Percentiles rank a stretch among this genome's conserved stretches.
Evolutionary conservation across 164 flowering plant genomes (phyloP).

Genomic region (Annona cherimola): DNA sequence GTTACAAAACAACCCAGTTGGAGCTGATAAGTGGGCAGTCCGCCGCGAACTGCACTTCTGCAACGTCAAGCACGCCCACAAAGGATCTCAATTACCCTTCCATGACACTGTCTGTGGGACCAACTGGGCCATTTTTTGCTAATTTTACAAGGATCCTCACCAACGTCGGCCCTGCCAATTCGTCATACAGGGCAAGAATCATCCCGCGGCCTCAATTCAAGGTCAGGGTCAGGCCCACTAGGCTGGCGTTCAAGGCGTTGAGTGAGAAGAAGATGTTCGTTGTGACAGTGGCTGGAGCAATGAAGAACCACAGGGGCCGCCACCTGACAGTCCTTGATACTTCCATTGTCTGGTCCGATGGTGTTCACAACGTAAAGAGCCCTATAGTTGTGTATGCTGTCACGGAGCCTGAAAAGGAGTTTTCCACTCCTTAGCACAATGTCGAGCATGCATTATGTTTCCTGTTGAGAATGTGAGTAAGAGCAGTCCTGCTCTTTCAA

Average conservation of each 20-base stretch:
- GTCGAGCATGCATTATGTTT: no score
- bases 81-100: constrained; percentile 68
- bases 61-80: constrained; percentile 23
- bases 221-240: constrained; percentile 31
- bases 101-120: constrained; percentile 18
- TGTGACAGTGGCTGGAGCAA: constrained; percentile 22
- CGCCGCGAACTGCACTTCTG: constrained; percentile 25
- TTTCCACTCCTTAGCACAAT: no score
- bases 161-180: constrained; percentile 48
- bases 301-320: not conserved
- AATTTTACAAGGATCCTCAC: constrained; percentile 53
- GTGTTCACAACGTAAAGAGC: constrained; percentile 47
- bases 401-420: no score
- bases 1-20: constrained; percentile 24
- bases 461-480: no score
- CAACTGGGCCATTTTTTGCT: constrained; percentile 4
- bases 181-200: constrained; percentile 36
- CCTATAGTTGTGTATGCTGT: constrained; percentile 38
- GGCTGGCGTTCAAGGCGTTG: constrained; percentile 29
- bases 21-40: constrained; percentile 36
- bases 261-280: constrained; percentile 37
- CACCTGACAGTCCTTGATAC: constrained; percentile 17
- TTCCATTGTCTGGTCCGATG: constrained; percentile 57
- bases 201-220: constrained; percentile 20
- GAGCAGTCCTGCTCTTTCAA: no score